Percentiles rank a stretch among this genome's conserved stretches.
These are phyloP conservation scores for Fragilaria crotonensis DNA, from an alignment of 108 stramenopile species.

Conservation along the genomic window DNA sequence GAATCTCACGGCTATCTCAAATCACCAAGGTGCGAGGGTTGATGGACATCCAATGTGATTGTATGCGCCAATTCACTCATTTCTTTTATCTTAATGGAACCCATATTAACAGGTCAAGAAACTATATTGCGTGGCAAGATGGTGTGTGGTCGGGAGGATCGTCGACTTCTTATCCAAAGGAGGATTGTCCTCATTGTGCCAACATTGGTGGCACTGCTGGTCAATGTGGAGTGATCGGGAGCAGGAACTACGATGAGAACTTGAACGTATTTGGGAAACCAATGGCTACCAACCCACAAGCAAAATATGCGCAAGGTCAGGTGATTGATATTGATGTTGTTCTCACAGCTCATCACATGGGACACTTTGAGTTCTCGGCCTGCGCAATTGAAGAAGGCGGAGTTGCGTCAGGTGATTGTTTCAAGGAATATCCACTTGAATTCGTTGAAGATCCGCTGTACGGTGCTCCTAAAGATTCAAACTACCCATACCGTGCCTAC, in stretches of 20 bases:
- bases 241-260: slow-evolving; percentile 40
- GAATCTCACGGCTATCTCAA: too few relatives aligned
- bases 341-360: slow-evolving; percentile 46
- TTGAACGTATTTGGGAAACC: slow-evolving; percentile 22
- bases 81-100: too few relatives aligned
- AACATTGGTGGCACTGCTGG: slow-evolving; percentile 26
- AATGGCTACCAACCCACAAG: slow-evolving; percentile 31
- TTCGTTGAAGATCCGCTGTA: slow-evolving; percentile 45
- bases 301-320: slow-evolving; percentile 27
- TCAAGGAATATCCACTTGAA: slow-evolving; percentile 35
- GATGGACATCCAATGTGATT: too few relatives aligned
- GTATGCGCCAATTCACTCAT: too few relatives aligned
- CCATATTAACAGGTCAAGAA: too few relatives aligned
- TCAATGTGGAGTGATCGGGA: slow-evolving; percentile 15
- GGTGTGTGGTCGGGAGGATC: too few relatives aligned
- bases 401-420: slow-evolving; percentile 40
- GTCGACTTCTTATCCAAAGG: too few relatives aligned
- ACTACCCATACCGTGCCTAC: slow-evolving; percentile 48
- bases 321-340: slow-evolving; percentile 31
- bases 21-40: too few relatives aligned
- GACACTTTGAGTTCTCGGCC: slow-evolving; percentile 44
- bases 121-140: slow-evolving; percentile 18
- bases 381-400: slow-evolving; percentile 36
- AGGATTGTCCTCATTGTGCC: slow-evolving; percentile 19
- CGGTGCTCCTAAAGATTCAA: slow-evolving; percentile 28